Percentiles rank a stretch among this genome's conserved stretches.
These are phyloP conservation scores for Kluyveromyces nonfermentans DNA, from an alignment of 805 yeast species.

Conservation along the genomic window DNA sequence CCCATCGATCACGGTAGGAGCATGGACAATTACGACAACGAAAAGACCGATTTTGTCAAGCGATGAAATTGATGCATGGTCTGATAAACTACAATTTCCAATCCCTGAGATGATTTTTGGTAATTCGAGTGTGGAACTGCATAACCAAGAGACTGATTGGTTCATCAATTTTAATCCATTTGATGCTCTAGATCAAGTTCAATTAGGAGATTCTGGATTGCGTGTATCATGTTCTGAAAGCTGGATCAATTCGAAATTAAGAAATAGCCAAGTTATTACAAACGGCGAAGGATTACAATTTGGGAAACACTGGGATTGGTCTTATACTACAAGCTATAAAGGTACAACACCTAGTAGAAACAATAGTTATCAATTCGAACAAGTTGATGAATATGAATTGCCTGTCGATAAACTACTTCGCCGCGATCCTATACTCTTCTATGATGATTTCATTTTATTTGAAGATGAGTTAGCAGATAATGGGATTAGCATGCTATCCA, in stretches of 20 bases:
- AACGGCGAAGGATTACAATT: constrained; percentile 44
- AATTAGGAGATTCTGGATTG: constrained; percentile 40
- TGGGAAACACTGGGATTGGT: constrained; percentile 91
- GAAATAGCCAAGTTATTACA: constrained; percentile 23
- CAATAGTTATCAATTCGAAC: constrained; percentile 10
- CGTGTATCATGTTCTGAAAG: constrained; percentile 81
- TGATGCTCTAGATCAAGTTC: constrained; percentile 55
- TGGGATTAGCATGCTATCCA: constrained; percentile 71
- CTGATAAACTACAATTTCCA: constrained; percentile 55
- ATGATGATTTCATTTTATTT: constrained; percentile 77
- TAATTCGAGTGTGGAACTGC: constrained; percentile 53
- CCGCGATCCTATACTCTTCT: constrained; percentile 81
- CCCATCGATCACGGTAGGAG: constrained; percentile 59
- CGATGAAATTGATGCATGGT: constrained; percentile 61
- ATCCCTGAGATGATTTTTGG: constrained; percentile 98
- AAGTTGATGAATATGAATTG: constrained; percentile 32
- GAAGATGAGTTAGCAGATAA: constrained; percentile 97
- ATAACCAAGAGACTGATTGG: constrained; percentile 34
- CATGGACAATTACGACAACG: constrained; percentile 68
- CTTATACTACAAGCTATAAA: constrained; percentile 71
- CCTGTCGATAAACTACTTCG: constrained; percentile 62
- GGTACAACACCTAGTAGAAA: constrained; percentile 38
- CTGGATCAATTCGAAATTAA: constrained; percentile 49
- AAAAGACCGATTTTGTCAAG: constrained; percentile 72
- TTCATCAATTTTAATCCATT: constrained; percentile 60